Base-by-base conservation (phyloP, 2,329 filamentous ascomycete genomes). In the Pyrenochaeta sp. region DNA sequence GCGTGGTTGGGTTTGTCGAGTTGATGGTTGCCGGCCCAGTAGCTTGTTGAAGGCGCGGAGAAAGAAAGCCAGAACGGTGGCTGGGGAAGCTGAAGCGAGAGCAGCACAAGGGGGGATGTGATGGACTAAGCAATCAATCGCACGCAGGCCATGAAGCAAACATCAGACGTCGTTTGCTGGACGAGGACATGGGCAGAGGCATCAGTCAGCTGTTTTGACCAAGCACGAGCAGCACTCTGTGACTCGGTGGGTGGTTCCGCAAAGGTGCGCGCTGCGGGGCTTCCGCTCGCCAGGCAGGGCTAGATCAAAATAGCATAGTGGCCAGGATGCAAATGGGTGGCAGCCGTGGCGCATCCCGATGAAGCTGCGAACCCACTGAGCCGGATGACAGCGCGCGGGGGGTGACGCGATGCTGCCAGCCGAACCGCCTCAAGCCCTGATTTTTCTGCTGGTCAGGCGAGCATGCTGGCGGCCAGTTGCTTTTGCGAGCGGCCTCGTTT, bases 331-430 rank as follows among this genome's bases (percentile, higher is more conserved):
- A 41, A 43, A 44, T 46, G 44, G 52, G 56, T 41, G 22, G 34
- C 44, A 55, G 53, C 45, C 44, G 48, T 56, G 47, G 60, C 57
- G 59, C 46, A 29, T 51, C 53, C 60, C 53, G 58, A 62, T 61
- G 39, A 44, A 51, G 61, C 54, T 55, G 38, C 35, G 43, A 51
- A 64, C 57, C 65, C 65, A 58, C 61, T 52, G 51, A 48, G 57
- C 44, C 58, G 62, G 63, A 60, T 64, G 61, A 62, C 60, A 65
- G 61, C 45, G 47, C 46, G 46, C 51, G 55, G 54, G n/a, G 53
- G 53, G 55, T 58, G 59, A 60, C 55, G 55, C 55, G 53, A 62
- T 59, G 57, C 44, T 48, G 31, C 39, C 51, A 48, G 43, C 44
- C 47, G 39, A 36, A 51, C 44, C 13, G 49, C 58, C 53, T 47